Conservation (phyloP, 2,329 filamentous ascomycete genomes). For the Pestalotiopsis sp. region DNA sequence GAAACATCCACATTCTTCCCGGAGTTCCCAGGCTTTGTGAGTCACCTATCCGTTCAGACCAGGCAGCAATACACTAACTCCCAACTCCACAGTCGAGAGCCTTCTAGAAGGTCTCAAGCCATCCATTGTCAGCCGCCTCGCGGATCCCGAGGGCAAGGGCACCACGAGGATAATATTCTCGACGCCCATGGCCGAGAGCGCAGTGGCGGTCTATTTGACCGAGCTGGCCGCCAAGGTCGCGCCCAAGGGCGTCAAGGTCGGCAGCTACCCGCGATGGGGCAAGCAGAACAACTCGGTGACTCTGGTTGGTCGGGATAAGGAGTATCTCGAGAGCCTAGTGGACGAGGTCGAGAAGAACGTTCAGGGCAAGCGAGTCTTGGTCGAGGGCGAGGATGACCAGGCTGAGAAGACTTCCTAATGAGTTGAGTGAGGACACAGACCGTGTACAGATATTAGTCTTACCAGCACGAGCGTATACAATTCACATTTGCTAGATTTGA, state of each 20-base stretch:
- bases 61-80: background rate
- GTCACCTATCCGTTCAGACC: constrained; percentile 21
- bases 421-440: background rate
- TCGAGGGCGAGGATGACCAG: constrained; percentile 73
- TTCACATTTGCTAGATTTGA: background rate
- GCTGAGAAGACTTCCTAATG: background rate
- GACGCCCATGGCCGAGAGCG: constrained; percentile 85
- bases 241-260: constrained; percentile 83
- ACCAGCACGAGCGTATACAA: background rate
- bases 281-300: constrained; percentile 89
- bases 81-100: constrained; percentile 58
- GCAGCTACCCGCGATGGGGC: constrained; percentile 92
- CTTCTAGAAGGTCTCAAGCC: constrained; percentile 79
- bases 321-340: constrained; percentile 77
- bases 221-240: constrained; percentile 74
- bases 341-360: constrained; percentile 77
- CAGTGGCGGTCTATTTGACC: constrained; percentile 80
- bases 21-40: constrained; percentile 81
- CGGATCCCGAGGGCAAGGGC: constrained; percentile 79
- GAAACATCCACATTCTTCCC: constrained; percentile 90
- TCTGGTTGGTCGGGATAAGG: constrained; percentile 75
- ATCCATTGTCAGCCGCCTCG: constrained; percentile 67
- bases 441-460: background rate
- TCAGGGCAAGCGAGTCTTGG: constrained; percentile 67
- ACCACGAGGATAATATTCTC: constrained; percentile 79